Evolutionary conservation across 1,284 basidiomycete genomes (phyloP), one percentile per base, ranked within the genome.

Genomic region (Rhodotorula sp.): DNA sequence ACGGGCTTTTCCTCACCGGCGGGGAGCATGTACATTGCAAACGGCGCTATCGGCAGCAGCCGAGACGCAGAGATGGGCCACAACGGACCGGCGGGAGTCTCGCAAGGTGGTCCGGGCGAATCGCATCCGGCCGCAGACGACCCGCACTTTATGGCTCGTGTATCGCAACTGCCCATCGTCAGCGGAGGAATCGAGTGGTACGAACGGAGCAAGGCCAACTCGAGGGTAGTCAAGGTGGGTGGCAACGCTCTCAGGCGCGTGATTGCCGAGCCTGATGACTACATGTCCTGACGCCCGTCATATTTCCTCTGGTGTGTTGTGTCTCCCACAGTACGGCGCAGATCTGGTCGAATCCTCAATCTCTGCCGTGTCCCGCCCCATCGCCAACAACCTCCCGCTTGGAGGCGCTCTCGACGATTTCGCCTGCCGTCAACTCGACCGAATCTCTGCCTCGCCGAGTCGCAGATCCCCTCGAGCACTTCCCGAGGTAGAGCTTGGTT

Each of bases 261-360:
- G 14, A 16, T 31, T 15, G 54, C 26, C 26, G 2, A 26, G 1
- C 23, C 54, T 5, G 54, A 7, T 15, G 26, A 19, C 26, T 55
- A 18, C 15, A 26, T 50, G 49, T 6, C 52, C 60, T 61, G 48
- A 50, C 38, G 48, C 34, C 21, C 21, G 7, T 23, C 45, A n/a
- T 23, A 49, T 15, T 16, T 5, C 16, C 3, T 38, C 28, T 28
- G 18, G 10, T 6, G 23, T 18, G 28, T 21, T 28, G 5, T 7
- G 1, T 4, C 14, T 23, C 7, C 1, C 18, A 10, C 68, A 92
- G 90, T 93, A 92, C 79, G 90, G 92, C 67, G 92, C 90, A 28
- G 90, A 90, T 79, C 89, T 93, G 84, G 87, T 94, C 83, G 92
- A 93, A 81, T 90, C 88, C 4, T 89, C 89, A 56, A 87, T 95